These are phyloP conservation scores for Pleurotus giganteus DNA, from an alignment of 768 basidiomycete genomes.

Conservation along the genomic window DNA sequence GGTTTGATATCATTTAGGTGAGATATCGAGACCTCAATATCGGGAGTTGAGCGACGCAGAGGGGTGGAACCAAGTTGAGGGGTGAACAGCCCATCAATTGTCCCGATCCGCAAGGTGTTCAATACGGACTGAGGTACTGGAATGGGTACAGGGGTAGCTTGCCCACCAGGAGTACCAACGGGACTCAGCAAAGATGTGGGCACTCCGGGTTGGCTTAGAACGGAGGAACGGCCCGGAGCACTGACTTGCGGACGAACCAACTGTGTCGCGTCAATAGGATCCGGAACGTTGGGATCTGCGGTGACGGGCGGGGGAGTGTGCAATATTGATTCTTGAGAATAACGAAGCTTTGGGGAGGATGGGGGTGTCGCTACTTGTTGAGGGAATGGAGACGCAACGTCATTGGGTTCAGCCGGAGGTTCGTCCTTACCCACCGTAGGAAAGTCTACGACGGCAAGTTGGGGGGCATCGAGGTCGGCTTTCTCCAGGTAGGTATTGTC, in stretches of 20 bases:
- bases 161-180: conserved; percentile 19
- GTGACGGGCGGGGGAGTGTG: conserved; percentile 36
- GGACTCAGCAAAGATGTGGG: conserved; percentile 19
- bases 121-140: conserved; percentile 21
- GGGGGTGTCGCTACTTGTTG: neutral
- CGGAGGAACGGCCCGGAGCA: conserved; percentile 13
- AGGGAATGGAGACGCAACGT: conserved; percentile 6
- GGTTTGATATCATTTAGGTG: no score
- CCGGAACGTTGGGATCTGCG: conserved; percentile 37
- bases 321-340: conserved; percentile 8
- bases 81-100: conserved; percentile 35
- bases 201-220: conserved; percentile 21
- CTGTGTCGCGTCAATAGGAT: conserved; percentile 25
- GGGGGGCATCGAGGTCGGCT: conserved; percentile 15
- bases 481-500: no score
- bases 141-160: conserved; percentile 18
- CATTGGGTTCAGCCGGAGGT: neutral
- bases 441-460: conserved; percentile 13
- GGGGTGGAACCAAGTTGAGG: conserved; percentile 20
- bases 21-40: no score
- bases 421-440: conserved; percentile 14
- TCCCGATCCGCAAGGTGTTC: conserved; percentile 17
- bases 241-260: conserved; percentile 11
- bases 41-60: neutral
- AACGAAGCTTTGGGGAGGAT: neutral